phyloP scores from a whole-genome alignment of 495 filamentous ascomycete genomes.

The Penicillium canescens region DNA sequence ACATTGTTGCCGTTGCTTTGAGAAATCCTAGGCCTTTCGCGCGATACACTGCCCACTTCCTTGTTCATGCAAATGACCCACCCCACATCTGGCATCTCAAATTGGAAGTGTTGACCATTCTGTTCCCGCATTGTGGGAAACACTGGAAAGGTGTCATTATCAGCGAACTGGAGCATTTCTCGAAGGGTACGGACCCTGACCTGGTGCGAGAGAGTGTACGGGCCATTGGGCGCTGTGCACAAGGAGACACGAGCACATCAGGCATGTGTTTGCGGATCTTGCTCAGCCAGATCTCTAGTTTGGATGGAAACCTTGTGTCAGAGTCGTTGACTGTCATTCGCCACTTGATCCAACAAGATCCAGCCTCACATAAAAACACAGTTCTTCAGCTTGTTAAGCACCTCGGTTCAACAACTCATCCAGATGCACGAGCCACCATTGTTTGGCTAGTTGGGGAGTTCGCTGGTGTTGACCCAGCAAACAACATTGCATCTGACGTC shows the following conservation, averaged over 20 bases:
- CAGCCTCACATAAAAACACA: conserved; percentile 70
- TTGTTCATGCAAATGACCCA: conserved; percentile 79
- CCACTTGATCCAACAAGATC: conserved; percentile 92
- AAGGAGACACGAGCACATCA: conserved; percentile 67
- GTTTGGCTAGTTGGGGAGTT: conserved; percentile 98
- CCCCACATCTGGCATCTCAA: conserved; percentile 85
- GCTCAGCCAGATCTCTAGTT: conserved; percentile 77
- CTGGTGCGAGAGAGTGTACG: conserved; percentile 85
- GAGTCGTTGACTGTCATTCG: conserved; percentile 91
- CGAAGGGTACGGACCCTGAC: conserved; percentile 69
- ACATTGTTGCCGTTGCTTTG: conserved; percentile 87
- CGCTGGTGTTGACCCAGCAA: conserved; percentile 70
- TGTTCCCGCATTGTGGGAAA: conserved; percentile 78
- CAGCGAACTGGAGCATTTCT: conserved; percentile 91
- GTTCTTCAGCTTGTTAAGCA: conserved; percentile 91
- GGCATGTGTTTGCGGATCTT: conserved; percentile 78
- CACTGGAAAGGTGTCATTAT: conserved; percentile 83
- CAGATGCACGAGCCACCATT: conserved; percentile 86
- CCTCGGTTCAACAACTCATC: conserved; percentile 78
- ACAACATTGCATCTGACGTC: conserved; percentile 91
- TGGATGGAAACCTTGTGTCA: conserved; percentile 83
- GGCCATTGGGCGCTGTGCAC: conserved; percentile 90
- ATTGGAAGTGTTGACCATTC: conserved; percentile 82
- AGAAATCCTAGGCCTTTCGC: conserved; percentile 73
- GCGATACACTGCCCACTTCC: conserved; percentile 81